These are phyloP conservation scores for Chenopodium album DNA, from an alignment of 148 eudicot genomes.

Conservation along the genomic window DNA sequence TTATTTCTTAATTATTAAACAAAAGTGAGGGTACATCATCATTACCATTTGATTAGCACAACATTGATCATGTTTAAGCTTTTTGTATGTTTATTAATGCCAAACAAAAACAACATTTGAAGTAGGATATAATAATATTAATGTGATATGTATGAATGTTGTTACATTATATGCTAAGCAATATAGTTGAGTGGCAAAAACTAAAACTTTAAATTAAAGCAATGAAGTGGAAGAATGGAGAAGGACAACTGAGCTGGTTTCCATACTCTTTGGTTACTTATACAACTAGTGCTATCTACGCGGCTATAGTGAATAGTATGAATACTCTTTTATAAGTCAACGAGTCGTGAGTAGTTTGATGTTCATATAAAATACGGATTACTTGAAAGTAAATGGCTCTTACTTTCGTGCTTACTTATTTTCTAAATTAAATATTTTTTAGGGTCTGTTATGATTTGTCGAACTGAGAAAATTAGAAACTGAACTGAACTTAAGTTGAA, in stretches of 20 bases:
- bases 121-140: too few species aligned
- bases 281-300: background rate
- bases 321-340: too few species aligned
- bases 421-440: too few species aligned
- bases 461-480: too few species aligned
- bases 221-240: background rate
- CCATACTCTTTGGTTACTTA: background rate
- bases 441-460: too few species aligned
- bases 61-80: background rate
- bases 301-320: background rate
- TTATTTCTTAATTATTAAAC: background rate
- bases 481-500: too few species aligned
- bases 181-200: conserved; percentile 1
- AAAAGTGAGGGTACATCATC: background rate
- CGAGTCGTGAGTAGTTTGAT: too few species aligned
- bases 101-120: background rate
- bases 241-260: conserved; percentile 11
- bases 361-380: too few species aligned
- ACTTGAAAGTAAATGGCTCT: too few species aligned
- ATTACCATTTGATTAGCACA: conserved; percentile 2
- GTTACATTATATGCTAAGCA: background rate
- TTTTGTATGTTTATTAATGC: background rate
- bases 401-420: too few species aligned
- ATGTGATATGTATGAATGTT: too few species aligned
- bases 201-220: background rate